Base-by-base conservation (phyloP, 2,329 filamentous ascomycete species). In the Trichoderma atroviride region DNA sequence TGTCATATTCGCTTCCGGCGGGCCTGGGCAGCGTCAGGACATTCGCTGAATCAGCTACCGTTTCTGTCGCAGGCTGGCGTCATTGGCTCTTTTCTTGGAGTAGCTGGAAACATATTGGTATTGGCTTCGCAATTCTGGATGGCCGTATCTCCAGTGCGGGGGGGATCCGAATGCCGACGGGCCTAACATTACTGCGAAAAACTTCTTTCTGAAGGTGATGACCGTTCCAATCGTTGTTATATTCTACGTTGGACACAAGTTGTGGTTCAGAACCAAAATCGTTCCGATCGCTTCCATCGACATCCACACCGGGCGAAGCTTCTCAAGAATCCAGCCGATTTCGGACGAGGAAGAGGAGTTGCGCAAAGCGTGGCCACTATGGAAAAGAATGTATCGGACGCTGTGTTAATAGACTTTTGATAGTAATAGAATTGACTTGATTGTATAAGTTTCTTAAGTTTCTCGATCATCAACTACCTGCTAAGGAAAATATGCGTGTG, bases 361-460 rank as follows among this genome's bases (percentile, higher is more conserved):
- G 24, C 62, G 62, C 6, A 37, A 52, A 43, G 31, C 52, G n/a
- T 65, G 62, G 62, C 62, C 62, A n/a, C 24, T 65, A n/a, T 65
- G 62, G 62, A 65, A 65, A 27, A 56, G 52, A 24, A 65, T 65
- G 9, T 65, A 65, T 27, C 27, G 62, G n/a, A 31, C 62, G 19
- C 19, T 65, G 4, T 65, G 62, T 56, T 65, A 29, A 56, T 43
- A 33, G 13, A 33, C 6, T 16, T 7, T 47, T 19, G n/a, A 4
- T 27, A 29, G 11, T 9, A 16, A 27, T 24, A 5, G 4, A 35
- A 9, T 24, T 24, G 6, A 22, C 3, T 11, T 33, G 4, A 4
- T 31, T 64, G 57, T 27, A 27, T 14, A 55, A 19, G 5, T 40
- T 40, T 16, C 16, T 40, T 14, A 55, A 19, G 5, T 40, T 40